Conservation (phyloP, 176 grass and related monocot genomes). For the Calamus simplicifolius region DNA sequence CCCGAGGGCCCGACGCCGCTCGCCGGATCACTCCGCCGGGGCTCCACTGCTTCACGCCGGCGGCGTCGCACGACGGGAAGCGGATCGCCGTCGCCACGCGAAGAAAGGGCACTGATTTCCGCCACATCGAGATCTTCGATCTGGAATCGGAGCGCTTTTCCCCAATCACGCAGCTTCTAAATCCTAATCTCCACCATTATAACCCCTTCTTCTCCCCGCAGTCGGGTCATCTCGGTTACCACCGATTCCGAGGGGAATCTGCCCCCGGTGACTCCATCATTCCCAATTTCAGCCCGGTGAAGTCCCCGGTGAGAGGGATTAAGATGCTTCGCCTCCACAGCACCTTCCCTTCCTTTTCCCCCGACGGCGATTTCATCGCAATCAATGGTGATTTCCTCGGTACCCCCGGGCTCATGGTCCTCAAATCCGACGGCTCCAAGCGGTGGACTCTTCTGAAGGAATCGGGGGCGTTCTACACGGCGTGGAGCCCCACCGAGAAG, state of each 20-base stretch:
- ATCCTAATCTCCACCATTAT: conserved; percentile 69
- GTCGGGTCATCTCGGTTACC: conserved; percentile 52
- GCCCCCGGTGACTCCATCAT: conserved; percentile 29
- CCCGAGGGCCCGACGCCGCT: conserved; percentile 8
- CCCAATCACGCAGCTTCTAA: conserved; percentile 44
- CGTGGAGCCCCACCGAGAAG: conserved; percentile 54
- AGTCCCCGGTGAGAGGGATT: conserved; percentile 40
- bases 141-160: conserved; percentile 50
- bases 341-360: conserved; percentile 75
- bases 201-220: conserved; percentile 79
- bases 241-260: conserved; percentile 74
- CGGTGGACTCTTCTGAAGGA: conserved; percentile 47
- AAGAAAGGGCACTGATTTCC: conserved; percentile 41
- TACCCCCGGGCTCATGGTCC: conserved; percentile 34
- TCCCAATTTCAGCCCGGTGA: conserved; percentile 54
- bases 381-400: conserved; percentile 66
- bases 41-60: conserved; percentile 77
- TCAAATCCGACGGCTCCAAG: conserved; percentile 54
- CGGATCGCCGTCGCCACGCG: conserved; percentile 65
- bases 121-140: conserved; percentile 83
- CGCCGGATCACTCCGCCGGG: conserved; percentile 60
- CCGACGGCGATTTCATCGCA: conserved; percentile 46
- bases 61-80: conserved; percentile 27
- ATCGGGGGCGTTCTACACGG: conserved; percentile 53
- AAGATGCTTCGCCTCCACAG: conserved; percentile 66